A percentile compares a stretch with the other conserved stretches of the same genome.
These are phyloP conservation scores for Mycena epipterygia DNA, from an alignment of 768 basidiomycete species.

Conservation along the genomic window DNA sequence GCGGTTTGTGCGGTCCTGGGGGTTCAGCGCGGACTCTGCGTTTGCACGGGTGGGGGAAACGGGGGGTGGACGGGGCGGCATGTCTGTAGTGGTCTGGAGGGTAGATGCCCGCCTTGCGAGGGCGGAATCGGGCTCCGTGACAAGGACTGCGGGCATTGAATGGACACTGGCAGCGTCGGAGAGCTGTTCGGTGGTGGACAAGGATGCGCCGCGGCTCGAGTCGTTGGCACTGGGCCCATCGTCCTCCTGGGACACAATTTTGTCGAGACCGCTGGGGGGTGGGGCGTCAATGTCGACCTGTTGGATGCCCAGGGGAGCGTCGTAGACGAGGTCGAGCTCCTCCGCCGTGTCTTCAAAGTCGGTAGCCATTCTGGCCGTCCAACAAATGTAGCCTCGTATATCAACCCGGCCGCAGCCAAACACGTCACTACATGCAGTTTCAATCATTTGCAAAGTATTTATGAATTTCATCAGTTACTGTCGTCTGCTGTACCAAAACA, in stretches of 20 bases:
- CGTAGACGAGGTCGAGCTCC: constrained; percentile 29
- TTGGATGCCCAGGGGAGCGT: constrained; percentile 31
- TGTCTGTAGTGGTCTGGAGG: constrained; percentile 41
- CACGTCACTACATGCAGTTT: too few species aligned
- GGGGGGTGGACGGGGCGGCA: constrained; percentile 25
- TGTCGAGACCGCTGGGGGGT: constrained; percentile 29
- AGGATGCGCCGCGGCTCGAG: constrained; percentile 51
- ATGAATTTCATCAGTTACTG: too few species aligned
- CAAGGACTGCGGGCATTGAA: constrained; percentile 70
- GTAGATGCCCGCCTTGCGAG: constrained; percentile 49
- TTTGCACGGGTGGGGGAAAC: constrained; percentile 48
- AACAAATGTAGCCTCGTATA: too few species aligned
- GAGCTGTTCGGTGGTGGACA: constrained; percentile 54
- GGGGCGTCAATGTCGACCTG: constrained; percentile 38
- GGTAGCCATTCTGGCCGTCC: constrained; percentile 33
- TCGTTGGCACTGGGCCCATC: constrained; percentile 45
- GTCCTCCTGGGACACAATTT: constrained; percentile 44
- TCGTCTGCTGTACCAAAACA: too few species aligned
- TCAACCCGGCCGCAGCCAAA: too few species aligned
- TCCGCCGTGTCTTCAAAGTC: constrained; percentile 50
- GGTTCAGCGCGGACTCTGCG: constrained; percentile 43
- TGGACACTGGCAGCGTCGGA: constrained; percentile 70
- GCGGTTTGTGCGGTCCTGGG: constrained; percentile 56
- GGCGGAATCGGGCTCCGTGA: constrained; percentile 53
- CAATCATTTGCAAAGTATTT: too few species aligned